Conservation (phyloP, 352 stramenopile genomes). For the Globisporangium alternatum region DNA sequence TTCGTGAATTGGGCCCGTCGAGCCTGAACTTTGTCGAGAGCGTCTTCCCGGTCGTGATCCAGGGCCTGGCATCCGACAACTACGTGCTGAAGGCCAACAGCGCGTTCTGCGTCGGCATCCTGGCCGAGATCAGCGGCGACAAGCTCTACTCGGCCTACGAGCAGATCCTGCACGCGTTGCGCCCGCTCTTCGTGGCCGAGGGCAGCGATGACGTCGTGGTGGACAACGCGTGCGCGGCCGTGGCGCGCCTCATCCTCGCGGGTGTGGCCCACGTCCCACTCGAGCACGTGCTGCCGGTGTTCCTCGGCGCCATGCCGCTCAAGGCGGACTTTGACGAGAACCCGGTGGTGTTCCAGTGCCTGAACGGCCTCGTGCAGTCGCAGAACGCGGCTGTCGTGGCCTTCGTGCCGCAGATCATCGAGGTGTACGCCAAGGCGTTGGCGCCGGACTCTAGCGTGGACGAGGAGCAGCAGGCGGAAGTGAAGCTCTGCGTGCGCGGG, state of each 20-base stretch:
- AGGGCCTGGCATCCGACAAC: slow-evolving; percentile 89
- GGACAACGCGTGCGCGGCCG: slow-evolving; percentile 93
- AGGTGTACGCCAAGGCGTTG: slow-evolving; percentile 81
- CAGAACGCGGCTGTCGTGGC: slow-evolving; percentile 81
- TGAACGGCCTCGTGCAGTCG: slow-evolving; percentile 91
- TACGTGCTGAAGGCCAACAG: slow-evolving; percentile 94
- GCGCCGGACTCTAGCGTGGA: slow-evolving; percentile 56
- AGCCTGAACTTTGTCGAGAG: slow-evolving; percentile 83
- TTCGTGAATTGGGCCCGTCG: slow-evolving; percentile 85
- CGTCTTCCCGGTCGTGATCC: slow-evolving; percentile 90
- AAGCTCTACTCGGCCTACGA: slow-evolving; percentile 86
- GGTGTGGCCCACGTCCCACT: slow-evolving; percentile 79
- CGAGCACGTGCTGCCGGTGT: slow-evolving; percentile 91
- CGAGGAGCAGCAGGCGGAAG: slow-evolving; percentile 70
- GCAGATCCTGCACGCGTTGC: slow-evolving; percentile 89
- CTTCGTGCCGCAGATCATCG: slow-evolving; percentile 69
- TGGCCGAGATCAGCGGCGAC: slow-evolving; percentile 80
- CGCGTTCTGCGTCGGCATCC: slow-evolving; percentile 93
- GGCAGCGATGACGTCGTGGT: slow-evolving; percentile 85
- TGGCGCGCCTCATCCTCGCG: slow-evolving; percentile 93
- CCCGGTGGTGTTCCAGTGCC: slow-evolving; percentile 92
- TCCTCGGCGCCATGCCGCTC: slow-evolving; percentile 92
- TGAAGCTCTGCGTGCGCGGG: slow-evolving; percentile 63
- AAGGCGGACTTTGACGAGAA: slow-evolving; percentile 97
- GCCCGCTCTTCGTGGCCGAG: slow-evolving; percentile 88